Conservation (phyloP, 805 yeast genomes). For the Debaryomyces maramus region DNA sequence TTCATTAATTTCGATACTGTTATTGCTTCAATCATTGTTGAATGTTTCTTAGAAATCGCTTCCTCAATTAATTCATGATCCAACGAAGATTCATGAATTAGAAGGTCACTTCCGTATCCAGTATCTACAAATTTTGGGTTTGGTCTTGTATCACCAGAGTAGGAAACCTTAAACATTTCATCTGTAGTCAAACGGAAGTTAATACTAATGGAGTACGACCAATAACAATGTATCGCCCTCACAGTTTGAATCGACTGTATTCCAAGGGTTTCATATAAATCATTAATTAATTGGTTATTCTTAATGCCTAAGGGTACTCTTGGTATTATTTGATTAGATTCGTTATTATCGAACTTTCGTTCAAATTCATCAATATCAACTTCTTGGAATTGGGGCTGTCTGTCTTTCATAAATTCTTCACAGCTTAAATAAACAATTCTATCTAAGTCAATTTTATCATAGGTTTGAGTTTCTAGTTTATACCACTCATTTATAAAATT, state of each 20-base stretch:
- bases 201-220: conserved; percentile 67
- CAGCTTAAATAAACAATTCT: conserved; percentile 57
- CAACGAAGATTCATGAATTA: conserved; percentile 92
- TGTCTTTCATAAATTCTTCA: conserved; percentile 50
- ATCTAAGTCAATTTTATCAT: conserved; percentile 29
- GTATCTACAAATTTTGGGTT: conserved; percentile 60
- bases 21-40: conserved; percentile 87
- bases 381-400: conserved; percentile 31
- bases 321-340: conserved; percentile 13
- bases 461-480: conserved; percentile 39
- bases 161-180: conserved; percentile 66
- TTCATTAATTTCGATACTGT: conserved; percentile 68
- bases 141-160: conserved; percentile 96
- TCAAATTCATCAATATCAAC: conserved; percentile 33
- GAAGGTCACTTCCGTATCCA: conserved; percentile 66
- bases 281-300: conserved; percentile 25
- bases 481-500: conserved; percentile 72
- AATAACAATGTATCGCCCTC: conserved; percentile 80
- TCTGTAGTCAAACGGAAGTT: conserved; percentile 46
- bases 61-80: conserved; percentile 76
- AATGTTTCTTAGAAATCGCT: conserved; percentile 79
- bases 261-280: conserved; percentile 42
- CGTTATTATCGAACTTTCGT: conserved; percentile 26
- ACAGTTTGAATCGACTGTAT: conserved; percentile 55
- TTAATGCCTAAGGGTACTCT: conserved; percentile 26